Conservation (phyloP, 345 rosid species). For the Eucalyptus sp. region DNA sequence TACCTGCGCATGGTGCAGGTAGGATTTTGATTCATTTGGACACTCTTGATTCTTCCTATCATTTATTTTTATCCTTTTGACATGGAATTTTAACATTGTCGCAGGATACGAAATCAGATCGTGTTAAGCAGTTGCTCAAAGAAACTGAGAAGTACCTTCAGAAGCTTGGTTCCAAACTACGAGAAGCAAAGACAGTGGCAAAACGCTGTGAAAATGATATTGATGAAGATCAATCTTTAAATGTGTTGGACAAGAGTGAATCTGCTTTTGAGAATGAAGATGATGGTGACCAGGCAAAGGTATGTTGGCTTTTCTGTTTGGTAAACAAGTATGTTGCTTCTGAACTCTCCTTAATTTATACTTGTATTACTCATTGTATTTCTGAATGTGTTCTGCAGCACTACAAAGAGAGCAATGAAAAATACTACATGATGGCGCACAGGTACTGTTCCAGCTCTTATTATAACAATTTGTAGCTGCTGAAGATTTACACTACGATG, state of each 20-base stretch:
- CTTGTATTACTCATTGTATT: neutral
- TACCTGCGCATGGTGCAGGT: conserved; percentile 97
- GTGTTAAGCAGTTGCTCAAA: conserved; percentile 77
- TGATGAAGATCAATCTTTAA: conserved; percentile 38
- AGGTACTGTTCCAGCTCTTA: conserved; percentile 26
- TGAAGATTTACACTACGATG: neutral
- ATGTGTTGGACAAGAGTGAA: conserved; percentile 45
- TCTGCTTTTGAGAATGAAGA: conserved; percentile 63
- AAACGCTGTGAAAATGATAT: conserved; percentile 48
- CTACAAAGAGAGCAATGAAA: conserved; percentile 90
- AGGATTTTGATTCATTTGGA: conserved; percentile 7
- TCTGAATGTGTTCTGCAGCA: conserved; percentile 36
- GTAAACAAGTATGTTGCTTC: neutral
- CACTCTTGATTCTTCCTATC: neutral
- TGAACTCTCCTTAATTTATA: neutral
- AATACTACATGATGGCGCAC: conserved; percentile 94
- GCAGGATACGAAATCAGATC: conserved; percentile 92
- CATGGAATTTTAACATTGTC: neutral
- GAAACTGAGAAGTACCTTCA: conserved; percentile 93
- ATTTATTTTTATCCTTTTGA: neutral
- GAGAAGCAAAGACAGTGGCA: conserved; percentile 50
- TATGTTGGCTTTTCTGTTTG: conserved; percentile 7
- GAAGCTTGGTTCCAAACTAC: conserved; percentile 79
- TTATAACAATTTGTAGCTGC: neutral
- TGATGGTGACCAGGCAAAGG: conserved; percentile 89